These are phyloP conservation scores for Pestalotiopsis sp. DNA, from an alignment of 2,329 filamentous ascomycete genomes.

Conservation along the genomic window DNA sequence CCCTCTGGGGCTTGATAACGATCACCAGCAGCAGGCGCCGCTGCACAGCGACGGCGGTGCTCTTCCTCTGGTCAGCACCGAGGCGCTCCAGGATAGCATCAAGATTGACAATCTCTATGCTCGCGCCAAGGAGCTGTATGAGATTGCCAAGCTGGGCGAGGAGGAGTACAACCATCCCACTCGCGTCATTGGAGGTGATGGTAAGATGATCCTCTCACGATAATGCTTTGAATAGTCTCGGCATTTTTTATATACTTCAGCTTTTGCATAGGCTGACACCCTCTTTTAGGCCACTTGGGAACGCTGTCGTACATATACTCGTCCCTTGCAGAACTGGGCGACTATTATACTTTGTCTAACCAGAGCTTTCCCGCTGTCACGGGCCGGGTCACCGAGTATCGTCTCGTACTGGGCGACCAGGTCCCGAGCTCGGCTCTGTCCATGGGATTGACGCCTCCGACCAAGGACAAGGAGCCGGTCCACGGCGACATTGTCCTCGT, in stretches of 20 bases:
- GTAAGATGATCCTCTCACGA: constrained; percentile 36
- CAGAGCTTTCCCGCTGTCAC: constrained; percentile 67
- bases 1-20: constrained; percentile 11
- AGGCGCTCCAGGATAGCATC: constrained; percentile 60
- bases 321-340: constrained; percentile 54
- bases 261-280: constrained; percentile 15
- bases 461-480: constrained; percentile 59
- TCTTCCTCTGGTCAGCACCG: constrained; percentile 51
- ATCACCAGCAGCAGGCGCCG: constrained; percentile 34
- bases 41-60: constrained; percentile 34
- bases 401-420: constrained; percentile 56
- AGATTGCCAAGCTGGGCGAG: constrained; percentile 60
- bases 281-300: constrained; percentile 56
- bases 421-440: constrained; percentile 53
- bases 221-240: not conserved
- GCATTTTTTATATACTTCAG: too few relatives aligned
- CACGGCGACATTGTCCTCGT: constrained; percentile 63
- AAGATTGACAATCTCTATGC: constrained; percentile 55
- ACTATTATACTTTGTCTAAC: constrained; percentile 65
- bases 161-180: constrained; percentile 70
- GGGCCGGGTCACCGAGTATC: constrained; percentile 61
- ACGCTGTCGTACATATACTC: constrained; percentile 66
- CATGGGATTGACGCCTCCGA: constrained; percentile 71
- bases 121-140: constrained; percentile 63
- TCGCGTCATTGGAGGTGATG: constrained; percentile 69